Percentiles rank a stretch among this genome's conserved stretches.
phyloP scores from a whole-genome alignment of 1,139 yeast species.

The Taiozyma sp. region DNA sequence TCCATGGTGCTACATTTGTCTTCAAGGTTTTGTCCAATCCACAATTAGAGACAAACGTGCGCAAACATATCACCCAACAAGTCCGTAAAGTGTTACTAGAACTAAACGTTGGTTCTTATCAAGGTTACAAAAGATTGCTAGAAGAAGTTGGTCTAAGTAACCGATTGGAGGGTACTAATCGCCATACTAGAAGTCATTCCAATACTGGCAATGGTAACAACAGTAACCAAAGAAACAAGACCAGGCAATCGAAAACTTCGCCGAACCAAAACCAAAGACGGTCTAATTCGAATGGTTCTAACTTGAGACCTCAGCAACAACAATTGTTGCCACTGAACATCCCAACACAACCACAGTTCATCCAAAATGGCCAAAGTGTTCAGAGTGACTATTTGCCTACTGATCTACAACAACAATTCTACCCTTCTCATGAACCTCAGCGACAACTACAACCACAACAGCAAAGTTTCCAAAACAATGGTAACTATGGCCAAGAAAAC shows the following conservation, averaged over 20 bases:
- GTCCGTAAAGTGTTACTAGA: slow-evolving; percentile 57
- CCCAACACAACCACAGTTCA: neutral
- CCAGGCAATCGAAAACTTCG: slow-evolving; percentile 17
- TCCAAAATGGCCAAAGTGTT: neutral
- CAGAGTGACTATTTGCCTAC: neutral
- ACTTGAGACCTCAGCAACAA: neutral
- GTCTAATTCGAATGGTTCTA: slow-evolving; percentile 8
- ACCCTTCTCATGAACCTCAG: slow-evolving; percentile 2
- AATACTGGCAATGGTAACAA: slow-evolving; percentile 10
- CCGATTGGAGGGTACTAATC: slow-evolving; percentile 11
- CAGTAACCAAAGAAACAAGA: slow-evolving; percentile 6
- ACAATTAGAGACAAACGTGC: slow-evolving; percentile 46
- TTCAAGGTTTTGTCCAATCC: slow-evolving; percentile 74
- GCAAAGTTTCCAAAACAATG: neutral
- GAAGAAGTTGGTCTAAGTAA: slow-evolving; percentile 79
- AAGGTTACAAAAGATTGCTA: slow-evolving; percentile 79
- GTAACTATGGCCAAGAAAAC: neutral
- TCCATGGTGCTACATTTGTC: slow-evolving; percentile 81
- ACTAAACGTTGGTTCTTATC: slow-evolving; percentile 46
- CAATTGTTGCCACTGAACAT: slow-evolving; percentile 5
- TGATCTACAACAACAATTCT: neutral
- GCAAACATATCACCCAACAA: slow-evolving; percentile 52
- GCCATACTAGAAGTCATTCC: slow-evolving; percentile 21
- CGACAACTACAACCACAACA: slow-evolving; percentile 7
- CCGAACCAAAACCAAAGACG: slow-evolving; percentile 14